Evolutionary conservation across 495 filamentous ascomycete species (phyloP), one percentile per base, ranked within the genome.

Genomic region (Tuber aestivum): DNA sequence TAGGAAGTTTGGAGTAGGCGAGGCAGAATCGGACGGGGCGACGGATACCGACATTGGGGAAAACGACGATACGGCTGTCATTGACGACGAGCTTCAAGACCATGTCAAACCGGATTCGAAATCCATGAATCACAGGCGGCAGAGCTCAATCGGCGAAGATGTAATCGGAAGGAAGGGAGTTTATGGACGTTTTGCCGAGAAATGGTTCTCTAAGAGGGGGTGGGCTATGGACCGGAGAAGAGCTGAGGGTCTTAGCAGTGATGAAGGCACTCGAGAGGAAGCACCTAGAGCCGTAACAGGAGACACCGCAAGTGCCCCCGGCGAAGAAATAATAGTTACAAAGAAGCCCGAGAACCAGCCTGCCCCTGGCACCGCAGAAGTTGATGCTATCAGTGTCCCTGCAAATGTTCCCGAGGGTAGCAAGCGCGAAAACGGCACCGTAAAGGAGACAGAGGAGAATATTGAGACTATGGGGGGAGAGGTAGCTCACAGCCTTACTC

Each of bases 181-280:
- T 56, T 97, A 97, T 84, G 94, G 95, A 2, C 86, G 92, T 37
- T 97, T 97, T 83, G 93, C 95, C 0, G 89, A 93, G 76, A 90
- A 89, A 78, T 97, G 95, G 95, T 93, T 98, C 78, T 94, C 92
- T 20, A 90, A 87, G 78, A 91, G 90, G 71, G 94, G 92, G 3
- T 92, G 94, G 91, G 90, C 89, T 72, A 84, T 84, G 79, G 89
- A 89, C 76, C 87, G 86, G 73, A 85, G 88, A 77, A 85, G 87
- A 71, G 86, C 83, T 41, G 86, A 90, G 81, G 90, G 89, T 14
- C 84, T 91, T 84, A 90, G 86, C 71, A 83, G 76, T 45, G 83
- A 83, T 69, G 83, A 84, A 48, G 80, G 35, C 10, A 76, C 65
- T 77, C 20, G 82, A 84, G 71, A 75, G 32, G 75, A 70, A 27